Evolutionary conservation across 1,284 basidiomycete genomes (phyloP).

Genomic region (Cyathus olla): DNA sequence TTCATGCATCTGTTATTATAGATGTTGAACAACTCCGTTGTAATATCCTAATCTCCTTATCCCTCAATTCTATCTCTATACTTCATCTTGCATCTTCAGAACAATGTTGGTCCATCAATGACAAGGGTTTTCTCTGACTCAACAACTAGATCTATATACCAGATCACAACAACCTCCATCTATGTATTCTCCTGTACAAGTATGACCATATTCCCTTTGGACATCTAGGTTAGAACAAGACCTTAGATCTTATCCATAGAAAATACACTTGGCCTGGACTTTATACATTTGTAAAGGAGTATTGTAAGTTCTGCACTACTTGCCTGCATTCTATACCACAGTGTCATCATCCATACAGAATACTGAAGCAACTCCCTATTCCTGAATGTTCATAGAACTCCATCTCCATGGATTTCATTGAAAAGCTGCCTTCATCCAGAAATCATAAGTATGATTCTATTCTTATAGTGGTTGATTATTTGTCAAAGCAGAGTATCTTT

Average conservation of each 20-base stretch:
- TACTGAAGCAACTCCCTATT: slow-evolving; percentile 5
- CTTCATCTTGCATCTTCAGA: no score
- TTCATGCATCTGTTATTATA: no score
- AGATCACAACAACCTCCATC: background rate
- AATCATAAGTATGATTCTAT: slow-evolving; percentile 5
- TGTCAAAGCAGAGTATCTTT: slow-evolving; percentile 5
- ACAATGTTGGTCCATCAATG: no score
- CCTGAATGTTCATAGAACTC: slow-evolving; percentile 4
- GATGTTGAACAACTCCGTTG: no score
- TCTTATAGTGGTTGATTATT: slow-evolving; percentile 5
- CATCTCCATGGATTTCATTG: slow-evolving; percentile 11
- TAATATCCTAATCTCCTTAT: no score
- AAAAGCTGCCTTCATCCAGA: slow-evolving; percentile 2
- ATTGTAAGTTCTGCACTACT: slow-evolving; percentile 6
- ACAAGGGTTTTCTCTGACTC: no score
- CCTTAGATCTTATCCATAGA: background rate
- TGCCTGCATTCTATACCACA: background rate
- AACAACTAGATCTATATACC: background rate
- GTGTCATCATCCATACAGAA: slow-evolving; percentile 4
- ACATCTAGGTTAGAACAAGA: slow-evolving; percentile 5
- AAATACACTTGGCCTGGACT: slow-evolving; percentile 1
- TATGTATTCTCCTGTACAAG: background rate
- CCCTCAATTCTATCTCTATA: no score
- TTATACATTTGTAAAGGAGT: slow-evolving; percentile 1
- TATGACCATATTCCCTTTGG: slow-evolving; percentile 1